Evolutionary conservation across 352 stramenopile species (phyloP).

Genomic region (Phytophthora pisi): DNA sequence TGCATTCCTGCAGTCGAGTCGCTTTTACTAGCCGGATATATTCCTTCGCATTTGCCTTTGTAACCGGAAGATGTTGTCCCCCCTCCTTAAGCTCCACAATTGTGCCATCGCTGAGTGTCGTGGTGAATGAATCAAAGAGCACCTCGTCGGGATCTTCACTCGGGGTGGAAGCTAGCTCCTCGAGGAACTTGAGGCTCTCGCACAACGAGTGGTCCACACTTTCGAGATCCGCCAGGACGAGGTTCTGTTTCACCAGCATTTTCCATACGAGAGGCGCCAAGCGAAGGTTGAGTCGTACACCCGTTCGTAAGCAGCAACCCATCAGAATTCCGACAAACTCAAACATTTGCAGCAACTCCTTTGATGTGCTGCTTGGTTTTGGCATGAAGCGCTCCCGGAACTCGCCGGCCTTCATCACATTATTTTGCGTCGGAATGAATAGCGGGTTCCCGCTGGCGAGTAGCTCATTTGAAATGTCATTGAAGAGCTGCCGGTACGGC

Average conservation of each 20-base stretch:
- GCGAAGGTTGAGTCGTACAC: constrained; percentile 73
- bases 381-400: constrained; percentile 74
- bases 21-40: constrained; percentile 71
- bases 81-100: constrained; percentile 64
- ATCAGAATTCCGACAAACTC: constrained; percentile 82
- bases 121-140: constrained; percentile 75
- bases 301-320: constrained; percentile 80
- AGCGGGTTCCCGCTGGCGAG: constrained; percentile 51
- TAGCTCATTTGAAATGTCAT: constrained; percentile 76
- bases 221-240: constrained; percentile 62
- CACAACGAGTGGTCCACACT: constrained; percentile 65
- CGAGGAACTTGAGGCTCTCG: constrained; percentile 58
- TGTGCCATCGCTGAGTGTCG: constrained; percentile 69
- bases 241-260: constrained; percentile 76
- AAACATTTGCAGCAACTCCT: constrained; percentile 68
- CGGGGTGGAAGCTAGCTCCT: constrained; percentile 27
- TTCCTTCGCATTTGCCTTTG: constrained; percentile 74
- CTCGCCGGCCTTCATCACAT: constrained; percentile 69
- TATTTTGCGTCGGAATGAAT: constrained; percentile 81
- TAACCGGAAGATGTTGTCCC: constrained; percentile 56
- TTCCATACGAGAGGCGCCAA: constrained; percentile 83
- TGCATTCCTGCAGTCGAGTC: constrained; percentile 73
- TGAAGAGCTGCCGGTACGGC: constrained; percentile 82
- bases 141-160: constrained; percentile 34
- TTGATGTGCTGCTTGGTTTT: constrained; percentile 59